Base-by-base conservation (phyloP, 352 stramenopile genomes). In the Phytophthora macrochlamydospora region DNA sequence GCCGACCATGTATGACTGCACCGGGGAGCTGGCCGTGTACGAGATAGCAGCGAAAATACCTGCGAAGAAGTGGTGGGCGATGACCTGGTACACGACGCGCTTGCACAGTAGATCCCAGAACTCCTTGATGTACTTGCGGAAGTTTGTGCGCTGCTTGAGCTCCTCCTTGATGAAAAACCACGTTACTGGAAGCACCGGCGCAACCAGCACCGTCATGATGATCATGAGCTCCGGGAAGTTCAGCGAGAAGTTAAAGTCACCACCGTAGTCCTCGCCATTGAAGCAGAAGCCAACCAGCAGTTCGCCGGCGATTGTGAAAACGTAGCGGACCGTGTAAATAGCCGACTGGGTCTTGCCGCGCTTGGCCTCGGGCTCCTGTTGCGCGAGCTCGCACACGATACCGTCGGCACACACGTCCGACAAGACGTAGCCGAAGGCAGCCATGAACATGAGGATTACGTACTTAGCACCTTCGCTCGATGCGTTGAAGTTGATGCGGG, bases 381-480 rank as follows among this genome's bases (percentile, higher is more conserved):
- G 81, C 0, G 81, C 79, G 7, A 86, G 66, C 49, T 88, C 79
- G 18, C 18, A 24, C 18, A 24, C 18, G 18, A 24, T 24, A 24
- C 18, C 18, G 18, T 24, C 18, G 18, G 13, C 72, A 46, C 82
- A 85, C 2, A 90, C 79, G 45, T 91, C 83, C 5, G 84, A 83
- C 56, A 83, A 70, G 37, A 92, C 76, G 65, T 92, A 92, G 30
- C 83, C 83, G 45, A 89, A 60, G 6, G 83, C 80, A 14, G 87
- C 56, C 8, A 88, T 73, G 72, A 84, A 79, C 67, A 91, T 85
- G 59, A 85, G 62, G 18, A 85, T 48, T 13, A 85, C 58, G 52
- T 80, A 86, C 50, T 73, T 76, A 35, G 57, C 71, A 3, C 69
- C 69, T 66, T 78, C 56, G 12, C 56, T 38, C 29, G 72, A 63